Conservation (phyloP, 805 yeast species). For the Pichia californica region DNA sequence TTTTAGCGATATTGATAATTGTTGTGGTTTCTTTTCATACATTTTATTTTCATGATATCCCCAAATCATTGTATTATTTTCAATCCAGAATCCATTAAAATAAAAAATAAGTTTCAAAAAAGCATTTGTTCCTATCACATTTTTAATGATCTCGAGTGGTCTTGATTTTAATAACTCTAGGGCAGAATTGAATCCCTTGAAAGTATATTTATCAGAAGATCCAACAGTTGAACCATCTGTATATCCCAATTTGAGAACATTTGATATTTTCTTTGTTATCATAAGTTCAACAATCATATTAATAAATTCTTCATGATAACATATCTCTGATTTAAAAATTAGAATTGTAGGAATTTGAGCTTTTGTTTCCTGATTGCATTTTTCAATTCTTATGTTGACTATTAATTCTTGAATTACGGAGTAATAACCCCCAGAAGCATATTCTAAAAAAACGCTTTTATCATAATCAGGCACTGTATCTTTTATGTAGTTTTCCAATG, state of each 20-base stretch:
- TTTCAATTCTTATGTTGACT: no score
- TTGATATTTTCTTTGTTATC: constrained; percentile 25
- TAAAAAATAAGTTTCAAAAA: constrained; percentile 38
- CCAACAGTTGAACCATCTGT: constrained; percentile 24
- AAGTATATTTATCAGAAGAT: constrained; percentile 16
- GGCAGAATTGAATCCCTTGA: constrained; percentile 28
- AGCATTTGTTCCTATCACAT: constrained; percentile 31
- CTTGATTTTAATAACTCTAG: constrained; percentile 36
- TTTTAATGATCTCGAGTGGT: constrained; percentile 39
- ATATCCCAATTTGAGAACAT: constrained; percentile 41
- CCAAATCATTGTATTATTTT: constrained; percentile 18
- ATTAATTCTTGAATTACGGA: neutral
- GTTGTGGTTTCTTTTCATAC: neutral
- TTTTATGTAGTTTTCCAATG: neutral
- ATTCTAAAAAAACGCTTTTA: neutral
- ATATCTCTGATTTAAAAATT: constrained; percentile 4
- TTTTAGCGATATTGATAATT: neutral
- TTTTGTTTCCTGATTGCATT: neutral
- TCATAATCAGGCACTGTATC: neutral
- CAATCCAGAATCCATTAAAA: constrained; percentile 25
- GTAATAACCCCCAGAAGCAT: constrained; percentile 7
- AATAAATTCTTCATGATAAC: constrained; percentile 31
- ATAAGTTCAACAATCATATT: constrained; percentile 35
- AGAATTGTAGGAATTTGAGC: constrained; percentile 7
- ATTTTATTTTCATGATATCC: constrained; percentile 13